phyloP scores from a whole-genome alignment of 176 grass and related monocot species.

The Carex cristatella region DNA sequence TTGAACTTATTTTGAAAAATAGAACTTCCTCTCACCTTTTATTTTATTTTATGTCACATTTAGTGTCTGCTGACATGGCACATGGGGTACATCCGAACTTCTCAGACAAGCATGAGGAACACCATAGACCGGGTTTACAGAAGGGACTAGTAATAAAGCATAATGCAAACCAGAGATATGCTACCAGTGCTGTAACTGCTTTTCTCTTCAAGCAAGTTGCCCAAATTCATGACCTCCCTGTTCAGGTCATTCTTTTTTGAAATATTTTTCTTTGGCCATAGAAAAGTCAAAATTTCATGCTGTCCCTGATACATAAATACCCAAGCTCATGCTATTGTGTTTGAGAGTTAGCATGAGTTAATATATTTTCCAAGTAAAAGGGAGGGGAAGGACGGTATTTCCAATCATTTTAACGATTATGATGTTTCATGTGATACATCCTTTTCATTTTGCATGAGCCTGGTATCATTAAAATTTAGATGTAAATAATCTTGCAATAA shows the following conservation, averaged over 20 bases:
- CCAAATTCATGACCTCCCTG: constrained; percentile 57
- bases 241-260: constrained; percentile 53
- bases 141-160: constrained; percentile 94
- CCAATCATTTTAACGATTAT: background rate
- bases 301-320: background rate
- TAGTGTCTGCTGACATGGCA: constrained; percentile 94
- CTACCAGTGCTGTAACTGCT: constrained; percentile 86
- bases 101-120: constrained; percentile 83
- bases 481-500: background rate
- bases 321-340: background rate
- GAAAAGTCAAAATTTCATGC: background rate
- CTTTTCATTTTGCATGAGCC: background rate
- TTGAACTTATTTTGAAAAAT: background rate
- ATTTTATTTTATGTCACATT: constrained; percentile 4
- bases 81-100: constrained; percentile 92
- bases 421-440: background rate
- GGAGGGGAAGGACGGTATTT: background rate
- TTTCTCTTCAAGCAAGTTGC: constrained; percentile 98
- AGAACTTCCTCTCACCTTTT: background rate
- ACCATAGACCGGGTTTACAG: constrained; percentile 74
- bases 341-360: background rate
- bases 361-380: background rate
- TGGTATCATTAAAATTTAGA: background rate
- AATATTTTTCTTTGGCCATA: background rate
- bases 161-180: constrained; percentile 93